Evolutionary conservation across 192 early-diverging fungal genomes (phyloP), one percentile per base, ranked within the genome.

Genomic region (Rhizophagus clarus): DNA sequence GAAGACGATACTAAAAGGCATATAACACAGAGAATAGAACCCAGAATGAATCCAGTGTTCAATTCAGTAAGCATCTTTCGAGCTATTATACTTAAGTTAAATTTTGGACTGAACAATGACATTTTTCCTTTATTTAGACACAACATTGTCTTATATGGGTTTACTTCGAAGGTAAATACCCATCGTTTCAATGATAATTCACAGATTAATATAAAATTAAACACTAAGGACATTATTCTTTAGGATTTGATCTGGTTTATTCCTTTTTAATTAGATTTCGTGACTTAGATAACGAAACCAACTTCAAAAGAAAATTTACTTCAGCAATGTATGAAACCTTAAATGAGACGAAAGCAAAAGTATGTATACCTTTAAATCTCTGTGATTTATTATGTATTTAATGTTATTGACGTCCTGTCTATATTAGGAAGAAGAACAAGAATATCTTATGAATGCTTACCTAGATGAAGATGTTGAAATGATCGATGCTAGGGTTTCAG

Each of bases 41-140:
- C 90, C n/a, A 85, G 85, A 31, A 95, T 97, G 93, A 92, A 94
- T 73, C 89, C 91, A 0, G 88, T 93, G 29, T 96, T 95, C 82
- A 95, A 89, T 83, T 72, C 60, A 10, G 84, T 83, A 78, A 56
- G 64, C 32, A n/a, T 67, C 4, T n/a, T 56, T 73, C 1, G 2
- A 10, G 12, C 12, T 31, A 37, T 68, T 1, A 4, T 37, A 68
- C 17, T 14, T 31, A 20, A 4, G 29, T 32, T 31, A 31, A 32
- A 12, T 26, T 67, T 32, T 10, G 17, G 37, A 40, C 8, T 40
- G 0, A 40, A 40, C 37, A 40, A 6, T 40, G 8, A 40, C 6
- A 7, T 40, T 7, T 8, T 40, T 40, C 6, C 37, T 40, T 40
- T 8, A 40, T 40, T 17, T 49, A 72, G 71, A 49, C 71, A 1